Evolutionary conservation across 306 rosid genomes (phyloP), one percentile per base, ranked within the genome.

Genomic region (Medicago lupulina): DNA sequence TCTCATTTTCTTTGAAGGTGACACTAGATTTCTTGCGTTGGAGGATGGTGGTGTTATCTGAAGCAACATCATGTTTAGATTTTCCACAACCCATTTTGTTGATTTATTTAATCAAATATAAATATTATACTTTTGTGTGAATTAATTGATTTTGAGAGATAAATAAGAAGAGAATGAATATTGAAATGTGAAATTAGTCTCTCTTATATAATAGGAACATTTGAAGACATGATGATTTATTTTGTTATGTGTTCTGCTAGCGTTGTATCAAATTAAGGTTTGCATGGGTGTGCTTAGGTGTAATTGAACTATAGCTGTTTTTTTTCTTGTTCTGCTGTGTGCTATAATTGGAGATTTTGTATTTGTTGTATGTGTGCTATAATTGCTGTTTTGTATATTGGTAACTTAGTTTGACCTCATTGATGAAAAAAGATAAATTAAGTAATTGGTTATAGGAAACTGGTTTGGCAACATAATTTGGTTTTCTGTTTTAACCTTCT

Each of bases 31-130:
- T 84, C 85, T 85, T 88, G 82, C 80, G 86, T 51, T 63, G 76
- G 66, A 85, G 68, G 77, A 86, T 19, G 3, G 53, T 69, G 41
- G 92, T 87, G 77, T 88, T 89, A 49, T 79, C 82, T 34, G 92
- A 77, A 50, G 81, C 92, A 53, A 93, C 86, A 41, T 83, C 94
- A 47, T 78, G 87, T 76, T 93, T 93, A 15, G 97, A 93, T 80
- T 93, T 89, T 53, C 94, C 91, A 57, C 97, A 91, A 53, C 94
- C 97, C 97, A 94, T 94, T 19, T 57, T 18, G 59, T 64, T 72
- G 19, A 7, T 71, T 17, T n/a, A 43, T 39, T 63, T 49, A 31
- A 15, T 19, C 19, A 9, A 7, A 7, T 17, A 10, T 18, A 18
- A 36, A 9, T 64, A 41, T 49, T 19, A 0, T 60, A 60, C 21